These are phyloP conservation scores for Solanum lignicaule DNA, from an alignment of 257 asterid genomes.

Conservation along the genomic window DNA sequence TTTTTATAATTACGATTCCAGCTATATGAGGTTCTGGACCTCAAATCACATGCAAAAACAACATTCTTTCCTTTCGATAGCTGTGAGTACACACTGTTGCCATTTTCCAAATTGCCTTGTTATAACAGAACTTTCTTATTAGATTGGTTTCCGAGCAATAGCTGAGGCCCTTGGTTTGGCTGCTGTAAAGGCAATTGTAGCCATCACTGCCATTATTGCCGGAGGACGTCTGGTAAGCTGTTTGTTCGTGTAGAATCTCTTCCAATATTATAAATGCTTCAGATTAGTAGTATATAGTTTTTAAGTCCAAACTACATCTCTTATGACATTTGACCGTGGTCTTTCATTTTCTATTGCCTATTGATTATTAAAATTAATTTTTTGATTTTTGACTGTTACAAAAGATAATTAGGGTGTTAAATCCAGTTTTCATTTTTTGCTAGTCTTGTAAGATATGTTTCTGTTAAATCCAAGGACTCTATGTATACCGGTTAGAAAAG, in stretches of 20 bases:
- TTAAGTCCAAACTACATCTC: background rate
- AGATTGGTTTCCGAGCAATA: slow-evolving; percentile 95
- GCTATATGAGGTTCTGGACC: background rate
- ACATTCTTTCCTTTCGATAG: background rate
- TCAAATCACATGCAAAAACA: background rate
- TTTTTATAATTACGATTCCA: background rate
- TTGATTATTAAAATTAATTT: background rate
- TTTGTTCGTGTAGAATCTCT: background rate
- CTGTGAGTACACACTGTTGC: background rate
- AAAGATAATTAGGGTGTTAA: background rate
- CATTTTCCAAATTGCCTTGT: background rate
- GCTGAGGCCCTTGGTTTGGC: slow-evolving; percentile 99
- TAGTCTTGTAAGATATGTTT: background rate
- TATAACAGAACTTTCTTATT: slow-evolving; percentile 2
- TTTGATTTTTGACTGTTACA: background rate
- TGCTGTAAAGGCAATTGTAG: slow-evolving; percentile 95
- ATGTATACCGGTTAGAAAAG: background rate
- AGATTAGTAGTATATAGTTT: background rate
- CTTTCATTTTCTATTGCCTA: background rate
- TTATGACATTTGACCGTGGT: background rate
- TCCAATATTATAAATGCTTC: background rate
- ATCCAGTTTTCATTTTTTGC: background rate
- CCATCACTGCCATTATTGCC: slow-evolving; percentile 94
- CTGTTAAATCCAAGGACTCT: background rate
- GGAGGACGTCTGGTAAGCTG: slow-evolving; percentile 86